Base-by-base conservation (phyloP, 1,284 basidiomycete species). In the Farysia itapuensis region DNA sequence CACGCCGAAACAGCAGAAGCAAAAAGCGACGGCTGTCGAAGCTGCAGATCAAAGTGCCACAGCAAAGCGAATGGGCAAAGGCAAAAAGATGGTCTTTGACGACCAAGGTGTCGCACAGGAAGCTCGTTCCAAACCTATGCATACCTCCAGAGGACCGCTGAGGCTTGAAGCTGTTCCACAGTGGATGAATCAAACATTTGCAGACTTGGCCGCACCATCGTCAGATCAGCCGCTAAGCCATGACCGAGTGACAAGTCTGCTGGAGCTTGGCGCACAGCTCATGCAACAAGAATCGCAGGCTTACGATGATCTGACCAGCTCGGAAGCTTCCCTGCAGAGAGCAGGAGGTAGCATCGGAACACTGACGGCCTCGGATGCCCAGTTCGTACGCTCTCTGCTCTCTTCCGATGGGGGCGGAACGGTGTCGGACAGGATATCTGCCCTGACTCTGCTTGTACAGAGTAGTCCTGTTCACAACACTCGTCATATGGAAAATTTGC, bases 381-480 rank as follows among this genome's bases (percentile, higher is more conserved):
- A 66, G n/a, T 76, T 76, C 50, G 72, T 74, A 6, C 58, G 65
- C 24, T 67, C 70, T 13, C 59, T 76, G 12, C 54, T 76, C 11
- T 63, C 58, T 1, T 64, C 61, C 29, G 68, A 59, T 36, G 65
- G 61, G 6, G 71, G 71, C 7, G 69, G 70, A 20, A 98, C 95
- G 2, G 84, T 96, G 16, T 90, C 90, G 19, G 95, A 98, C 77
- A 83, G 90, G 53, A 85, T 98, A 2, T 91, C 90, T 47, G 95
- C 95, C 0, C 81, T 98, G 39, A 91, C 92, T 5, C 81, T 98
- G 22, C 82, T 97, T 37, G 87, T 93, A 14, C 90, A 95, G 75
- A 88, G 87, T 49, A 90, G 88, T 39, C 94, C 95, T 0, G 67
- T 95, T 28, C 92, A 97, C 75, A 94, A 94, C 61, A 83, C 72